Evolutionary conservation across 169 alveolate species (phyloP).

Genomic region (Theileria annulata): DNA sequence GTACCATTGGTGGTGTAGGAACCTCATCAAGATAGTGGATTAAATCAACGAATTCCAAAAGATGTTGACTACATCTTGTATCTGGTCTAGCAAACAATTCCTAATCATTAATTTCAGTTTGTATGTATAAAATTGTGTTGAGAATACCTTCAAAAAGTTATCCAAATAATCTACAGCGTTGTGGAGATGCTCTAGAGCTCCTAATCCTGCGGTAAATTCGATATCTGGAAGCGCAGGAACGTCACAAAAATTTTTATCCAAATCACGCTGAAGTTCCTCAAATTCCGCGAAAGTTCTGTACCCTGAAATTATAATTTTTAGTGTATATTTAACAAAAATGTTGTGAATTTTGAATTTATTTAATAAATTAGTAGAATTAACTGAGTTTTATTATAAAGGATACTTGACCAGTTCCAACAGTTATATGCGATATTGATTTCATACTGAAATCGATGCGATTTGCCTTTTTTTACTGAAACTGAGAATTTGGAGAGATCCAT

Average conservation of each 20-base stretch:
- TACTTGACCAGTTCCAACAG: conserved; percentile 32
- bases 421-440: conserved; percentile 22
- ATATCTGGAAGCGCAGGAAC: conserved; percentile 63
- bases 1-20: conserved; percentile 34
- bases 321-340: neutral
- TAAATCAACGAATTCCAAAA: conserved; percentile 47
- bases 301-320: conserved; percentile 10
- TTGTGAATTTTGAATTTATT: neutral
- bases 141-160: conserved; percentile 45
- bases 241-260: conserved; percentile 36
- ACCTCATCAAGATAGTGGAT: conserved; percentile 32
- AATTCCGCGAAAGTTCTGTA: conserved; percentile 54
- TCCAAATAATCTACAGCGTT: conserved; percentile 41
- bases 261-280: conserved; percentile 51
- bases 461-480: conserved; percentile 22
- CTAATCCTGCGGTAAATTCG: conserved; percentile 39
- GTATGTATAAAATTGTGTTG: neutral
- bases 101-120: neutral
- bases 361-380: neutral
- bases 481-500: conserved; percentile 28
- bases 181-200: conserved; percentile 28
- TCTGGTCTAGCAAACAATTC: conserved; percentile 63
- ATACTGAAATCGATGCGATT: conserved; percentile 23
- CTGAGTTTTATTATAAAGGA: neutral
- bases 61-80: conserved; percentile 37